Base-by-base conservation (phyloP, 306 rosid species). In the Neltuma alba region DNA sequence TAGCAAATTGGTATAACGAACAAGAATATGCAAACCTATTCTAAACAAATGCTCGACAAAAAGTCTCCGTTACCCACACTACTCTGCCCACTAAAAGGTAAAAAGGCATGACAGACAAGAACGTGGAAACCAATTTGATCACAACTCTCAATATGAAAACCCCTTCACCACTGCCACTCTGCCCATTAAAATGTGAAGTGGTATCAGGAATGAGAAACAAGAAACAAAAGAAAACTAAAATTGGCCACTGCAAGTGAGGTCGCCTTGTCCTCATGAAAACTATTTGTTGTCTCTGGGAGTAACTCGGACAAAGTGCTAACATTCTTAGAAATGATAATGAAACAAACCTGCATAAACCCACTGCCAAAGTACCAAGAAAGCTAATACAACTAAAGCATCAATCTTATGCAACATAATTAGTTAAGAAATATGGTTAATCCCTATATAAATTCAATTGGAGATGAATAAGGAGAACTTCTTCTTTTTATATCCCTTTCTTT, bases 331-430 rank as follows among this genome's bases (percentile, higher is more conserved):
- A 55, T 9, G 31, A 55, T 58, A 27, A 58, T 68, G 34, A 68
- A 69, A 68, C 15, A 9, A 69, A 69, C 74, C 16, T 42, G 54
- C 54, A 70, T 11, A 23, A 57, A 74, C 54, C 50, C 38, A 44
- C 54, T 65, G 34, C 58, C 41, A 72, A 47, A 36, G 50, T 71
- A 71, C 76, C 47, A 78, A 78, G 52, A 78, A 81, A 81, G 81
- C 54, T 74, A 74, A 54, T 71, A 52, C 61, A 41, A 6, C 50
- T 30, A 62, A 34, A 58, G 64, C 65, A 70, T 62, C 52, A 71
- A 54, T 69, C 67, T 68, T 74, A 70, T 77, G 61, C 28, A 66
- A 25, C 70, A 63, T 20, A 70, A 69, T 68, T 76, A 70, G 74
- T 54, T 48, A 61, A 16, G 13, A 73, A 52, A 50, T 52, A 57